Conservation (phyloP, 768 basidiomycete genomes). For the Zangia roseola region DNA sequence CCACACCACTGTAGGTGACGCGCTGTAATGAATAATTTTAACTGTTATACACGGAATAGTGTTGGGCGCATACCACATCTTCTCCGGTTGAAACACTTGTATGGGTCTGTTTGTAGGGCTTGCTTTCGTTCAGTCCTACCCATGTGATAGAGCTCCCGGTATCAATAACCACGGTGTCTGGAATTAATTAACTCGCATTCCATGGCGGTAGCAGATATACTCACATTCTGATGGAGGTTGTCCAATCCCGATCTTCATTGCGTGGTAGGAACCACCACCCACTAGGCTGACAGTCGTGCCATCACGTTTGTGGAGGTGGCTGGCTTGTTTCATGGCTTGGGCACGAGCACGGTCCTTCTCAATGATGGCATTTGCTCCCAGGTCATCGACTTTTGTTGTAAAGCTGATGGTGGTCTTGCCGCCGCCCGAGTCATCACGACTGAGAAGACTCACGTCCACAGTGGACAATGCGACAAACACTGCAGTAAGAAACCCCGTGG, state of each 20-base stretch:
- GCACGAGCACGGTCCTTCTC: background rate
- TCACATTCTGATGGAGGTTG: slow-evolving; percentile 25
- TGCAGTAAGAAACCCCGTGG: background rate
- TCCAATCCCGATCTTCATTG: slow-evolving; percentile 24
- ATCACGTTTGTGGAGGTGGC: background rate
- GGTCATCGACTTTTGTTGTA: background rate
- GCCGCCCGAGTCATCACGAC: background rate
- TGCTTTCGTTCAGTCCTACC: too few relatives aligned
- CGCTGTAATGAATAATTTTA: too few relatives aligned
- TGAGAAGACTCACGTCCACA: background rate
- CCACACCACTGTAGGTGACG: too few relatives aligned
- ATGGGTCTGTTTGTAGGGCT: too few relatives aligned
- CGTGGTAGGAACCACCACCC: slow-evolving; percentile 28
- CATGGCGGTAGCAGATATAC: background rate
- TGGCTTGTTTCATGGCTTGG: background rate
- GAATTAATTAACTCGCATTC: too few relatives aligned
- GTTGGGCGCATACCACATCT: too few relatives aligned
- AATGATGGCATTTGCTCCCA: background rate
- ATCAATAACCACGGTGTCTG: too few relatives aligned
- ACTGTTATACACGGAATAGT: too few relatives aligned
- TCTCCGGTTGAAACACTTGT: too few relatives aligned
- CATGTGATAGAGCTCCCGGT: slow-evolving; percentile 31
- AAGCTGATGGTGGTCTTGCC: background rate
- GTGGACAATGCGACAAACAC: background rate
- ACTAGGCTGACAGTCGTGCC: background rate